These are phyloP conservation scores for Fusarium anguioides DNA, from an alignment of 2,329 filamentous ascomycete species.

Conservation along the genomic window DNA sequence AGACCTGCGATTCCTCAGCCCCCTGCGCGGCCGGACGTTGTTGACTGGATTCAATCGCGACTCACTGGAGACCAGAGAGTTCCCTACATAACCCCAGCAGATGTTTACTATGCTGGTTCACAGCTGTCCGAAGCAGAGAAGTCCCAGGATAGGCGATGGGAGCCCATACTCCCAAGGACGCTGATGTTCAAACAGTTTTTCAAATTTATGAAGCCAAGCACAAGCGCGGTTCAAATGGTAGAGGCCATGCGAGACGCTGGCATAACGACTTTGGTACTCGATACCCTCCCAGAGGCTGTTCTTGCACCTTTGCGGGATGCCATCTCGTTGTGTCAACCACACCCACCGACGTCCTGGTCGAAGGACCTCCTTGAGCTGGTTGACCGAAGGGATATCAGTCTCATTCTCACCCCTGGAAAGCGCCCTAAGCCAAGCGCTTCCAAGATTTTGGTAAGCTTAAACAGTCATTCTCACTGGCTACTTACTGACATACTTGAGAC, in stretches of 20 bases:
- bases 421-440: conserved; percentile 48
- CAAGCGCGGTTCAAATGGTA: conserved; percentile 71
- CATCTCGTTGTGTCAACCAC: conserved; percentile 84
- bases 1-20: conserved; percentile 51
- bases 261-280: conserved; percentile 74
- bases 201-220: conserved; percentile 62
- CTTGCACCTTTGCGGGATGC: conserved; percentile 83
- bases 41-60: conserved; percentile 65
- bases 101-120: conserved; percentile 57
- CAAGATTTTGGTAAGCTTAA: conserved; percentile 56
- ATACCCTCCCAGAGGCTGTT: conserved; percentile 88
- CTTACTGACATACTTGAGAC: conserved; percentile 54
- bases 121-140: conserved; percentile 51
- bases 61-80: conserved; percentile 53
- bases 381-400: conserved; percentile 82
- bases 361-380: conserved; percentile 78
- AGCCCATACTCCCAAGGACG: conserved; percentile 71
- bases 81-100: conserved; percentile 56
- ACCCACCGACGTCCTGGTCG: conserved; percentile 82
- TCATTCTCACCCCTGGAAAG: conserved; percentile 64
- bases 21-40: conserved; percentile 54
- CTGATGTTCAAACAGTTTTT: conserved; percentile 77
- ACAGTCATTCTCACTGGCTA: background rate
- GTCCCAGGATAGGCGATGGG: conserved; percentile 56
- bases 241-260: conserved; percentile 78